Evolutionary conservation across 768 basidiomycete genomes (phyloP).

Genomic region (Fomitopsis serialis): DNA sequence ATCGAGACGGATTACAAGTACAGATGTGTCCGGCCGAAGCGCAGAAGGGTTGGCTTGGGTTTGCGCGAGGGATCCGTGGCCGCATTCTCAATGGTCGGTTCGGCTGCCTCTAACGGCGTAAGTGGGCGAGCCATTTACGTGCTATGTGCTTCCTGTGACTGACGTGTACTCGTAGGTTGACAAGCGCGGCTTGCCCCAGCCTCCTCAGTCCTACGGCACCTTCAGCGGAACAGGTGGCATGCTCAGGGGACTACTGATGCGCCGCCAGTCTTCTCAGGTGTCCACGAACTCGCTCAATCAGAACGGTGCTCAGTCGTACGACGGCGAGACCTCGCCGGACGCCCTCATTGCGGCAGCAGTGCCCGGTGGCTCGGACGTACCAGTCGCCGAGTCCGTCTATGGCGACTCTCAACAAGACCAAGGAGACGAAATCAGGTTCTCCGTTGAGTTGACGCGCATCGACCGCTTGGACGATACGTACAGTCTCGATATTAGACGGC

Average conservation of each 20-base stretch:
- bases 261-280: conserved; percentile 85
- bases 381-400: conserved; percentile 56
- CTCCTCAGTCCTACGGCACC: conserved; percentile 54
- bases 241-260: conserved; percentile 84
- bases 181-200: conserved; percentile 81
- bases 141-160: no score
- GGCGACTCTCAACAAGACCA: conserved; percentile 78
- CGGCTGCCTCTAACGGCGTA: conserved; percentile 84
- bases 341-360: conserved; percentile 15
- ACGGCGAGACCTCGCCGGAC: conserved; percentile 19
- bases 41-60: conserved; percentile 51
- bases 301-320: conserved; percentile 10
- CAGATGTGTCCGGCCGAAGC: conserved; percentile 77
- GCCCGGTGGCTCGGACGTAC: conserved; percentile 13
- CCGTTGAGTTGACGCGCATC: conserved; percentile 87
- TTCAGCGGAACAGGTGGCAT: conserved; percentile 67
- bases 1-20: conserved; percentile 89
- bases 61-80: conserved; percentile 48
- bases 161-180: conserved; percentile 61
- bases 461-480: conserved; percentile 88
- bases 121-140: conserved; percentile 29
- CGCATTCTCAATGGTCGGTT: conserved; percentile 73
- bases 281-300: conserved; percentile 30
- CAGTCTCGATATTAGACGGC: conserved; percentile 84
- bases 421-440: conserved; percentile 96